Percentiles rank a stretch among this genome's conserved stretches.
These are phyloP conservation scores for Microbotryum scabiosae DNA, from an alignment of 1,284 basidiomycete species.

Conservation along the genomic window DNA sequence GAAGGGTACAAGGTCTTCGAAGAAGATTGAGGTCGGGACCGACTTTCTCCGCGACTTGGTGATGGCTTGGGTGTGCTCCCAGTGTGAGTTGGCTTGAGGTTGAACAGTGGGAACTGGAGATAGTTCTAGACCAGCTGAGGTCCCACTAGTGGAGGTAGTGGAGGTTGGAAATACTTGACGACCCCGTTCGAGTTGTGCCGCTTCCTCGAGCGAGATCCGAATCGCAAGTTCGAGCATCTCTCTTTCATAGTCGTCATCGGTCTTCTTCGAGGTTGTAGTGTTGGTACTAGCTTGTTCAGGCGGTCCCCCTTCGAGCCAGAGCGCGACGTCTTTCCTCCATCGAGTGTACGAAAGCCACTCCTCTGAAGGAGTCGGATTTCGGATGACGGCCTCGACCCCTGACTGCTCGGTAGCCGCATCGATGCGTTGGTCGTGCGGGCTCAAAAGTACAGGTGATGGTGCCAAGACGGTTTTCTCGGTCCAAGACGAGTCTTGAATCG, in stretches of 20 bases:
- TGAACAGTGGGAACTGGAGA: not conserved
- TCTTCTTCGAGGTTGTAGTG: slow-evolving; percentile 14
- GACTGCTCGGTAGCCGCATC: not conserved
- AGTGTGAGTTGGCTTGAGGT: not conserved
- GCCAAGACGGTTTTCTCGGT: not conserved
- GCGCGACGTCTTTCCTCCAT: no score
- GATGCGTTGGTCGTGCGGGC: not conserved
- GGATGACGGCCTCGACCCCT: not conserved
- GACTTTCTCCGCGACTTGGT: not conserved
- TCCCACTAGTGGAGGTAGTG: no score
- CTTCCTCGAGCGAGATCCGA: slow-evolving; percentile 23
- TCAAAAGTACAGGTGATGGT: not conserved
- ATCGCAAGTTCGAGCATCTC: slow-evolving; percentile 27
- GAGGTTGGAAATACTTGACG: not conserved
- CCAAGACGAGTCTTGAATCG: not conserved
- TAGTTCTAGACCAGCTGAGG: slow-evolving; percentile 6
- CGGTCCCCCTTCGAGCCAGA: slow-evolving; percentile 6
- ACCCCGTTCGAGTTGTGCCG: slow-evolving; percentile 3
- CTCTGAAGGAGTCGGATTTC: no score
- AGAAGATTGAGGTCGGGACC: not conserved
- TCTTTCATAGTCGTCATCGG: slow-evolving; percentile 19
- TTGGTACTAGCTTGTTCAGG: slow-evolving; percentile 14
- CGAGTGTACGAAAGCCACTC: no score
- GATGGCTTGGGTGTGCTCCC: not conserved
- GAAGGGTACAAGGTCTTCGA: not conserved